phyloP scores from a whole-genome alignment of 164 flowering plant species.

The Vitis rupestris region DNA sequence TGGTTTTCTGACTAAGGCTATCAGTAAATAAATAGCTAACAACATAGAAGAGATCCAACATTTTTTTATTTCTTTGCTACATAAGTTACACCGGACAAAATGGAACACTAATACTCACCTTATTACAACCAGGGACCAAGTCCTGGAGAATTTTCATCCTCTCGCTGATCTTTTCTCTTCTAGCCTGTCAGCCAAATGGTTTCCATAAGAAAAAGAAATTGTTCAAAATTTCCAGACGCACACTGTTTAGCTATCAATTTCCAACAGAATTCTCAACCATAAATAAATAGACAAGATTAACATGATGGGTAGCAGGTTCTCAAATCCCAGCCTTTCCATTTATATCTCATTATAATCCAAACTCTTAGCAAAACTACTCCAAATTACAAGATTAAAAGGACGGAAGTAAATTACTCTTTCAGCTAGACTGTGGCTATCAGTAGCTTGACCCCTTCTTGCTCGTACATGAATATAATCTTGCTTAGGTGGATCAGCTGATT shows the following conservation, averaged over 20 bases:
- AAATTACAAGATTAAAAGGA: not conserved
- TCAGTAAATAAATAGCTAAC: too few species aligned
- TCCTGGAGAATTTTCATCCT: constrained; percentile 87
- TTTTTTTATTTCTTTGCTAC: too few species aligned
- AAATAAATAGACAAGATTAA: too few species aligned
- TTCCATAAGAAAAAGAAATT: constrained; percentile 5
- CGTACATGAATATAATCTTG: constrained; percentile 80
- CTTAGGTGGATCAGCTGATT: constrained; percentile 48
- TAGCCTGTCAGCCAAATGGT: constrained; percentile 48
- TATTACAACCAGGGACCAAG: constrained; percentile 80
- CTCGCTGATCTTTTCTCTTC: constrained; percentile 86
- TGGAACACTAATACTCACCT: constrained; percentile 37
- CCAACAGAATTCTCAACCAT: not conserved
- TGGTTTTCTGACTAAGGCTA: too few species aligned
- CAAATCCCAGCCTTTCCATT: too few species aligned
- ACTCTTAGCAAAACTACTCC: not conserved
- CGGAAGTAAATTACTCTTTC: constrained; percentile 54
- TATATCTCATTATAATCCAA: too few species aligned
- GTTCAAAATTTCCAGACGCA: not conserved
- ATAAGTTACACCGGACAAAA: not conserved
- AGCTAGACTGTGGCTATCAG: constrained; percentile 88
- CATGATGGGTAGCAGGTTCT: too few species aligned
- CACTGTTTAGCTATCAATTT: not conserved
- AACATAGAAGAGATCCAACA: too few species aligned
- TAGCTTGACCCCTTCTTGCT: constrained; percentile 89